Base-by-base conservation (phyloP, 1,139 yeast species). In the Protomyces macrosporus region DNA sequence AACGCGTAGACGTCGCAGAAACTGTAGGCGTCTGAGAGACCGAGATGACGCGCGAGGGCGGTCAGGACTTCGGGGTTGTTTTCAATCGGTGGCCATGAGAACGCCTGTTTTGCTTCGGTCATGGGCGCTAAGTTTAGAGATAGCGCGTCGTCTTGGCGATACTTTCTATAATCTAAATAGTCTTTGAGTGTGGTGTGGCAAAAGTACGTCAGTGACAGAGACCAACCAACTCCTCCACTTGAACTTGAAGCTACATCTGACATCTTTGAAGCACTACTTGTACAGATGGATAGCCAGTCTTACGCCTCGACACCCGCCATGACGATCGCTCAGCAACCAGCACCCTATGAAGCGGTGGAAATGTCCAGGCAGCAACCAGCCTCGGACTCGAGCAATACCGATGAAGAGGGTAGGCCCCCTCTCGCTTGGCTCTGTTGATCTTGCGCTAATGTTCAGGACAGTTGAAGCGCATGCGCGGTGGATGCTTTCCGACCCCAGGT, bases 21-120 rank as follows among this genome's bases (percentile, higher is more conserved):
- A 57, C 79, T 81, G 34, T 86, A 78, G 2, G 81, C 74, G 0
- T 84, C 81, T 0, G 84, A 75, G 4, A 91, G 78, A 0, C 98
- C 98, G 55, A 93, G 73, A 48, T 80, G 79, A 53, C 77, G 79
- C 1, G 91, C 87, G 69, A 90, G 84, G 0, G 78, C 78, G n/a
- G 88, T 83, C 77, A 93, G 90, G 6, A 93, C 84, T 23, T 81
- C 86, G 0, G 98, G 98, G 70, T 90, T 90, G 12, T 95, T 88
- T 73, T 93, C 98, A 53, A 93, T 77, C 1, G 98, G 98, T 12
- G 90, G 86, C 66, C 66, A 64, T 45, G 51, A 30, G 35, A 39
- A 16, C 3, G 10, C 33, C 23, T 23, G 12, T 55, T 34, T 55
- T 45, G 23, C 51, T 3, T 9, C 14, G 51, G 16, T 45, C 14